Base-by-base conservation (phyloP, 2,329 filamentous ascomycete species). In the Annulohypoxylon truncatum region DNA sequence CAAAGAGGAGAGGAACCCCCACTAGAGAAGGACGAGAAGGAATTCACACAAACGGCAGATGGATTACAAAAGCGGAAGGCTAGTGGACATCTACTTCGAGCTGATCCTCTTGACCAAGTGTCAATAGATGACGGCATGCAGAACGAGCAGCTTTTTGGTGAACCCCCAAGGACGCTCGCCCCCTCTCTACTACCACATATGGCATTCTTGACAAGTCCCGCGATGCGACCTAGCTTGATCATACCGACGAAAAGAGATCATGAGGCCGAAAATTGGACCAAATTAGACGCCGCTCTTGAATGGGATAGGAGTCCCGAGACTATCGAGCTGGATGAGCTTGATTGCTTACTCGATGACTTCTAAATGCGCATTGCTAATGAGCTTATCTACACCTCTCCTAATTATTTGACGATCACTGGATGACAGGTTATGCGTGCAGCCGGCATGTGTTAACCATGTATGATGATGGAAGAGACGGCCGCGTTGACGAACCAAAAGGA, bases 1-100 rank as follows among this genome's bases (percentile, higher is more conserved):
- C 85, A 89, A 66, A 89, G 92, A 64, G 91, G 90, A n/a, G 89
- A 91, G 22, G 96, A 93, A 69, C 94, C 95, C 54, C 93, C 94
- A 13, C 84, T 98, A 35, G 95, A 98, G 81, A 93, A 92, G 74
- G 95, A 98, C 73, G 95, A 98, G 83, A 92, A 92, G 76, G 96
- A 98, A 79, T 99, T 99, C 76, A 97, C 95, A 5, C 93, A 97
- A 80, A 98, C 94, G 1, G 96, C 96, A 13, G 92, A 93, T 71
- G 93, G 91, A 51, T 87, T 98, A 73, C 92, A 88, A 73, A 89
- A 87, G 77, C 82, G 86, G 66, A 90, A 89, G 74, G 81, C 89
- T 20, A 83, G 78, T 46, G 83, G 84, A 26, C 82, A 82, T 40
- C 65, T 82, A 29, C 76, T 81, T 12, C 74, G 76, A 33, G 71